Evolutionary conservation across 805 yeast species (phyloP).

Genomic region (Isabelozyma pseudorhagii): DNA sequence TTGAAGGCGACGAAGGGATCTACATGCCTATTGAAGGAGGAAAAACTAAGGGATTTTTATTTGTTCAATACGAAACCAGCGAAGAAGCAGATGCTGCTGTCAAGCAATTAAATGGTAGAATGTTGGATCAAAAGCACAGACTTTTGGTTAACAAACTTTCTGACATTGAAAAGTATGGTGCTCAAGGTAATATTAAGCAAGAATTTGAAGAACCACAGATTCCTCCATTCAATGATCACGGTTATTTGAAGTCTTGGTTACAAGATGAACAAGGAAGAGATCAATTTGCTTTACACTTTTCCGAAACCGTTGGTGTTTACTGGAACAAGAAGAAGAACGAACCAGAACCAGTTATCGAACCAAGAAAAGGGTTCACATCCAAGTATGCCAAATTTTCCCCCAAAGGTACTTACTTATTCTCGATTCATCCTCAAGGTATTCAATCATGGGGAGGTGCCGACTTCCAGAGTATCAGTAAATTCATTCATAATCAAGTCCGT

Average conservation of each 20-base stretch:
- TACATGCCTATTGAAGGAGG: slow-evolving; percentile 79
- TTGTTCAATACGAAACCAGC: slow-evolving; percentile 72
- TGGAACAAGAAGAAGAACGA: slow-evolving; percentile 77
- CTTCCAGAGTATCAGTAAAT: slow-evolving; percentile 70
- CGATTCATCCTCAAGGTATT: slow-evolving; percentile 91
- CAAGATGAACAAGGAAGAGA: slow-evolving; percentile 87
- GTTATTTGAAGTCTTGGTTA: slow-evolving; percentile 87
- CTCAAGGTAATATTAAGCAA: slow-evolving; percentile 56
- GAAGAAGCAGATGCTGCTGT: slow-evolving; percentile 76
- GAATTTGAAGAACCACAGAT: slow-evolving; percentile 70
- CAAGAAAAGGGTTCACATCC: slow-evolving; percentile 83
- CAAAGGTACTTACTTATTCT: slow-evolving; percentile 81
- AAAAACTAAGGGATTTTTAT: slow-evolving; percentile 80
- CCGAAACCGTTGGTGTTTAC: slow-evolving; percentile 76
- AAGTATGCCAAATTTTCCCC: slow-evolving; percentile 90
- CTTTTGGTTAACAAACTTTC: slow-evolving; percentile 76
- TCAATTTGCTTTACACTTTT: slow-evolving; percentile 77
- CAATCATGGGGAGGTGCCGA: slow-evolving; percentile 93
- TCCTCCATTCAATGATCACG: slow-evolving; percentile 71
- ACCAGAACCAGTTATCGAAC: slow-evolving; percentile 75
- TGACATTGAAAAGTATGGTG: slow-evolving; percentile 78
- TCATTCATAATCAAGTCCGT: slow-evolving; percentile 85
- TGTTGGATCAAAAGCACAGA: slow-evolving; percentile 90
- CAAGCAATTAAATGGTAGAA: slow-evolving; percentile 78
- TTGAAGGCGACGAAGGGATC: slow-evolving; percentile 58